Evolutionary conservation across 2,329 filamentous ascomycete genomes (phyloP), one percentile per base, ranked within the genome.

Genomic region (Aspergillus calidoustus): DNA sequence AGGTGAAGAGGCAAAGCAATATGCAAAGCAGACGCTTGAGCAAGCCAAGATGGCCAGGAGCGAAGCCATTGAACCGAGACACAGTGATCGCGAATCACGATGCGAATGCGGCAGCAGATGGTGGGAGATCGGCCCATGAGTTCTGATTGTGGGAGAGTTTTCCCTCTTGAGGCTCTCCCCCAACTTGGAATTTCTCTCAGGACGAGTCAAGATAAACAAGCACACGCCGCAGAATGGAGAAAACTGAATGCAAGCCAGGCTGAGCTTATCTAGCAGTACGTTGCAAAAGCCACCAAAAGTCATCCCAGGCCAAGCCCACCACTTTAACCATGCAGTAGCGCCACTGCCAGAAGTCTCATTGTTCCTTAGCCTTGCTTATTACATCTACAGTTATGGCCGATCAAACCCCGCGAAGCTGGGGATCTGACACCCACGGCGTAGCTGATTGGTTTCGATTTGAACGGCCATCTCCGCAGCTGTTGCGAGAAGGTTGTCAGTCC

Each of bases 291-390:
- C 7, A 19, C 46, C 30, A n/a, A 9, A 11, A 47, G 43, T 41
- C 31, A 15, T 11, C 34, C 34, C 13, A 41, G 34, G 34, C 6
- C 34, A 6, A 41, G 34, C 31, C 49, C 46, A 49, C 30, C 44
- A 49, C 30, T 28, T 50, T 50, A 57, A 57, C 47, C 54, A 57
- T 57, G 54, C 46, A 57, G 54, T 57, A 57, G 54, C 34, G 54
- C 46, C 46, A 30, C 34, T 50, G 46, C 54, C 49, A 57, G 34
- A 23, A 15, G 23, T 48, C 46, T 23, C 44, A 2, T 13, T 43
- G 1, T 8, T 41, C 5, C 54, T 34, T 44, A n/a, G n/a, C 38
- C 44, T 47, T 50, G 46, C 46, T 57, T 22, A 22, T 50, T 57
- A 49, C 46, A 30, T 15, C 44, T 53, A 53, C 52, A 44, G 17